Percentiles rank a stretch among this genome's conserved stretches.
Evolutionary conservation across 441 rosid species (phyloP).

Genomic region (Kokia cookei): DNA sequence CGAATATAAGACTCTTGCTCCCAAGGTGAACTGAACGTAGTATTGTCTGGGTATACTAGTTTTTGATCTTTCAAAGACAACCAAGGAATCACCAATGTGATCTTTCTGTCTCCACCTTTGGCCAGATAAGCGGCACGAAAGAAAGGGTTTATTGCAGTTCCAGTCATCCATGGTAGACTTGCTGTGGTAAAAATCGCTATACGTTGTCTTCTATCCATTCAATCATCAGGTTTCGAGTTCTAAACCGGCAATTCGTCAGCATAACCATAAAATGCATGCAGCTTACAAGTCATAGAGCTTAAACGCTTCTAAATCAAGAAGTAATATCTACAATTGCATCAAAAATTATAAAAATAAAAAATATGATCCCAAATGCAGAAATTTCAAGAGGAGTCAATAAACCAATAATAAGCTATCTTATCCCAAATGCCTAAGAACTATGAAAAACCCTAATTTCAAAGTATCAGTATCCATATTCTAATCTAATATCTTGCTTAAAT

Average conservation of each 20-base stretch:
- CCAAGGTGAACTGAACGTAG: slow-evolving; percentile 53
- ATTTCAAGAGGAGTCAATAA: not conserved
- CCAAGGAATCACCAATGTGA: slow-evolving; percentile 96
- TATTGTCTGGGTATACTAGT: slow-evolving; percentile 57
- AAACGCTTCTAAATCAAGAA: not conserved
- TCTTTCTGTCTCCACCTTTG: slow-evolving; percentile 49
- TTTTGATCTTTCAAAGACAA: slow-evolving; percentile 60
- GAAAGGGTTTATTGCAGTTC: slow-evolving; percentile 92
- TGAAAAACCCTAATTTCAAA: not conserved
- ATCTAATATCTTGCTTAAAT: not conserved
- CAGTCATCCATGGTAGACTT: slow-evolving; percentile 94
- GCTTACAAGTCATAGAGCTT: not conserved
- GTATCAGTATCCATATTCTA: not conserved
- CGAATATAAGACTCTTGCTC: slow-evolving; percentile 72
- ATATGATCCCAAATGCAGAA: not conserved
- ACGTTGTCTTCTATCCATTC: slow-evolving; percentile 56
- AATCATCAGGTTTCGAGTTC: slow-evolving; percentile 15
- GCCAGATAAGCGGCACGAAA: slow-evolving; percentile 93
- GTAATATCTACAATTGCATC: not conserved
- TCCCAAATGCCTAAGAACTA: not conserved
- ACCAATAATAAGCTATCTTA: not conserved
- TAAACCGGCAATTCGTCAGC: slow-evolving; percentile 1
- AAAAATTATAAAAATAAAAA: not conserved
- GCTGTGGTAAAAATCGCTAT: slow-evolving; percentile 89
- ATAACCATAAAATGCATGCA: not conserved